A percentile compares a stretch with the other conserved stretches of the same genome.
Conservation (phyloP, 1,139 yeast species). For the Saccharomycopsis hybrid region DNA sequence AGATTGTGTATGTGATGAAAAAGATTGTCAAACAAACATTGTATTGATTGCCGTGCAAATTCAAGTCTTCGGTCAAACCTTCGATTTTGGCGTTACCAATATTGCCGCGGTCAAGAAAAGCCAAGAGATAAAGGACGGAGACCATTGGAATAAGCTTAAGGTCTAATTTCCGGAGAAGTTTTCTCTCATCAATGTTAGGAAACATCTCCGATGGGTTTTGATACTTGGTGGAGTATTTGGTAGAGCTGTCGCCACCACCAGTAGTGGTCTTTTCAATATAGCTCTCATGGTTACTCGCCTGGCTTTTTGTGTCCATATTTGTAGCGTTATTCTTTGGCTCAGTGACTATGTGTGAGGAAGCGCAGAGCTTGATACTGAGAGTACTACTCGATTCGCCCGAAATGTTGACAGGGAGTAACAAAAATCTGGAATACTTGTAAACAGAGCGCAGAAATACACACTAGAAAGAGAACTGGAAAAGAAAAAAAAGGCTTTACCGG, state of each 20-base stretch:
- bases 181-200: constrained; percentile 29
- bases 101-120: constrained; percentile 53
- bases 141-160: constrained; percentile 42
- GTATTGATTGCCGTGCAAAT: constrained; percentile 42
- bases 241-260: constrained; percentile 3
- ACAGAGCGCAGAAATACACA: too few species aligned
- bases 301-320: too few species aligned
- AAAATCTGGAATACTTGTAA: too few species aligned
- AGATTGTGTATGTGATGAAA: constrained; percentile 48
- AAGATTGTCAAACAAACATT: constrained; percentile 49
- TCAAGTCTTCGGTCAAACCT: constrained; percentile 46
- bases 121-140: constrained; percentile 44
- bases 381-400: too few species aligned
- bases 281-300: too few species aligned
- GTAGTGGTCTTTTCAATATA: too few species aligned
- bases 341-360: too few species aligned
- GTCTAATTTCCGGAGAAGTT: constrained; percentile 39
- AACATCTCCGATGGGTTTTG: constrained; percentile 6
- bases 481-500: too few species aligned
- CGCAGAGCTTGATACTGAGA: too few species aligned
- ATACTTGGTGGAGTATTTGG: constrained; percentile 2
- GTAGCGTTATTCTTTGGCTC: too few species aligned
- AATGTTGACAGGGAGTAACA: too few species aligned
- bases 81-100: constrained; percentile 58
- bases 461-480: too few species aligned